These are phyloP conservation scores for Sideroxylon spinosum DNA, from an alignment of 179 eudicot species.

Conservation along the genomic window DNA sequence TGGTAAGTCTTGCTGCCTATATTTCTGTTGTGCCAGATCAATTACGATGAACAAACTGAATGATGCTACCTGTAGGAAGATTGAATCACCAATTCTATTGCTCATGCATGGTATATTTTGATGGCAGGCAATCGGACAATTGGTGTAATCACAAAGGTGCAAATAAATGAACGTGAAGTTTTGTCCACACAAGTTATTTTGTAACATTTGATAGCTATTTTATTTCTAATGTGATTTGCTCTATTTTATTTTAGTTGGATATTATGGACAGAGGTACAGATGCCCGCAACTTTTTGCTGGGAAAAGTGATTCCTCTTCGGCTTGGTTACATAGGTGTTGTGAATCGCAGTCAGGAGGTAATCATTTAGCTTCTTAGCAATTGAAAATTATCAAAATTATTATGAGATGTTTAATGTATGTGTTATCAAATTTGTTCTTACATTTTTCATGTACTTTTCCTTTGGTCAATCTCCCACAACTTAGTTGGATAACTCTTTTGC, in stretches of 20 bases:
- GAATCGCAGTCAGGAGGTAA: slow-evolving; percentile 97
- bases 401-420: not conserved
- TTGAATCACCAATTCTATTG: slow-evolving; percentile 9
- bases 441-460: not conserved
- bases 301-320: slow-evolving; percentile 91
- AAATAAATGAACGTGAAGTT: not conserved
- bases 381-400: not conserved
- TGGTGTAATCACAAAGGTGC: slow-evolving; percentile 95
- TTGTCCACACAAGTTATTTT: not conserved
- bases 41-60: not conserved
- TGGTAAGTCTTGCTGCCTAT: slow-evolving; percentile 41
- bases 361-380: not conserved
- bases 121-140: slow-evolving; percentile 83
- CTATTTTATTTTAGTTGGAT: slow-evolving; percentile 64
- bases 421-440: not conserved
- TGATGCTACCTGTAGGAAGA: not conserved
- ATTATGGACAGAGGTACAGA: slow-evolving; percentile 99
- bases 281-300: slow-evolving; percentile 90
- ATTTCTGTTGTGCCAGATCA: not conserved
- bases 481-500: too few relatives aligned
- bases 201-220: not conserved
- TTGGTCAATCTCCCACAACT: too few relatives aligned
- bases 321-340: slow-evolving; percentile 97
- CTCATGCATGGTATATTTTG: slow-evolving; percentile 13
- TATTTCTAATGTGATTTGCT: slow-evolving; percentile 11